Percentiles rank a stretch among this genome's conserved stretches.
Evolutionary conservation across 2,329 filamentous ascomycete genomes (phyloP).

Genomic region (Cercospora janseana): DNA sequence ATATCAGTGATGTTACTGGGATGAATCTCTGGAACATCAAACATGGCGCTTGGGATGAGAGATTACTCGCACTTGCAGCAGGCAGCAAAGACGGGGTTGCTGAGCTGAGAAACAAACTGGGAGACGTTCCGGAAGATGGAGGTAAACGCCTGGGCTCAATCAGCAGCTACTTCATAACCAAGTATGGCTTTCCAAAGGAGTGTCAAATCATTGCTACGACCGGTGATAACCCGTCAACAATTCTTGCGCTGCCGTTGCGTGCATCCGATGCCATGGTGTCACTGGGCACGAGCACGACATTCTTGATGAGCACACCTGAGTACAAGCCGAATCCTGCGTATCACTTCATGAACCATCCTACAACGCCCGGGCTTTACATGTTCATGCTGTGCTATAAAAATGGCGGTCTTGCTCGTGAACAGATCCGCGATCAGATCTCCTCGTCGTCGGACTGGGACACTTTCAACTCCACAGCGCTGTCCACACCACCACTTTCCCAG

Average conservation of each 20-base stretch:
- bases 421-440: conserved; percentile 78
- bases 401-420: conserved; percentile 86
- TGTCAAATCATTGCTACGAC: conserved; percentile 85
- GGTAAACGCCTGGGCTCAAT: conserved; percentile 74
- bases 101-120: conserved; percentile 74
- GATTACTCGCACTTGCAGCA: conserved; percentile 72
- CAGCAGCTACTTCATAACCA: conserved; percentile 71
- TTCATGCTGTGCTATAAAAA: conserved; percentile 99
- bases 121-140: conserved; percentile 74
- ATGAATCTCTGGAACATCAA: conserved; percentile 96
- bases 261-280: conserved; percentile 92
- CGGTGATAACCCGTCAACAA: conserved; percentile 93
- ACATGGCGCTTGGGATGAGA: conserved; percentile 68
- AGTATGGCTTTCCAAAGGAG: conserved; percentile 72
- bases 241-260: conserved; percentile 82
- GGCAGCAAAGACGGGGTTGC: conserved; percentile 59
- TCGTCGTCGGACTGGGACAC: conserved; percentile 63
- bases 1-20: conserved; percentile 91
- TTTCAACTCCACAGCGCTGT: conserved; percentile 73
- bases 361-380: conserved; percentile 89
- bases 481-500: conserved; percentile 68
- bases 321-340: conserved; percentile 89
- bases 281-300: conserved; percentile 91
- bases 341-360: conserved; percentile 98
- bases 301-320: conserved; percentile 92